Conservation (phyloP, 305 asterid species). For the Fraxinus dipetala region DNA sequence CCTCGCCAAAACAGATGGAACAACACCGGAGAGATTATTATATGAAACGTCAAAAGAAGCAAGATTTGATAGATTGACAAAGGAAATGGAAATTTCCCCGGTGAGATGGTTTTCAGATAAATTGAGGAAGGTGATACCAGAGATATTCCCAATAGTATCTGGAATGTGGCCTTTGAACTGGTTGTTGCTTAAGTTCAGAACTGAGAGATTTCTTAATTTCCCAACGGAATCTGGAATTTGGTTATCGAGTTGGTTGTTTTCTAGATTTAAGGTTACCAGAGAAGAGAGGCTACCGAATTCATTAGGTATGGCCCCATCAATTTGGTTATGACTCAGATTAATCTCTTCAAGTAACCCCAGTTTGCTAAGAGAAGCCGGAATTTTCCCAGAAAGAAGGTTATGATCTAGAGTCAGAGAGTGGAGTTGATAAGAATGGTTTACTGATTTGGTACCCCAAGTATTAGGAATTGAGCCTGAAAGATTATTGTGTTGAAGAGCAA, state of each 20-base stretch:
- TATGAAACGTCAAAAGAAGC: conserved; percentile 62
- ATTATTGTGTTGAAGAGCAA: conserved; percentile 65
- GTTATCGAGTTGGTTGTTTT: conserved; percentile 41
- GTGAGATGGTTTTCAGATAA: conserved; percentile 58
- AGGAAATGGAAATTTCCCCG: conserved; percentile 62
- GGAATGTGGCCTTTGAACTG: conserved; percentile 53
- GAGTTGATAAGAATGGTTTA: conserved; percentile 40
- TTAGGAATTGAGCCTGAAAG: conserved; percentile 61
- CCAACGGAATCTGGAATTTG: conserved; percentile 45
- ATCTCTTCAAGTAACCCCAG: conserved; percentile 44
- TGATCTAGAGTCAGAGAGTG: conserved; percentile 45
- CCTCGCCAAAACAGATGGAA: conserved; percentile 52
- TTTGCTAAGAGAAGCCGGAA: conserved; percentile 53
- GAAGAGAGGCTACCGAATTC: conserved; percentile 44
- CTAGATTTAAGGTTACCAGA: conserved; percentile 35
- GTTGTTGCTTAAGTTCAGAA: conserved; percentile 49
- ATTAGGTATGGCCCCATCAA: conserved; percentile 47
- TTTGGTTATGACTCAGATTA: conserved; percentile 43
- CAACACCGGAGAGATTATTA: conserved; percentile 62
- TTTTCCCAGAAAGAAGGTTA: conserved; percentile 51
- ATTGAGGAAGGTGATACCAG: conserved; percentile 45
- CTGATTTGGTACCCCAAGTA: conserved; percentile 42
- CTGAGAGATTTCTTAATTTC: conserved; percentile 40
- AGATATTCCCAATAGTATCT: conserved; percentile 43
- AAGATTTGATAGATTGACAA: conserved; percentile 44